Evolutionary conservation across 2,329 filamentous ascomycete species (phyloP).

Genomic region (Aureobasidium namibiae): DNA sequence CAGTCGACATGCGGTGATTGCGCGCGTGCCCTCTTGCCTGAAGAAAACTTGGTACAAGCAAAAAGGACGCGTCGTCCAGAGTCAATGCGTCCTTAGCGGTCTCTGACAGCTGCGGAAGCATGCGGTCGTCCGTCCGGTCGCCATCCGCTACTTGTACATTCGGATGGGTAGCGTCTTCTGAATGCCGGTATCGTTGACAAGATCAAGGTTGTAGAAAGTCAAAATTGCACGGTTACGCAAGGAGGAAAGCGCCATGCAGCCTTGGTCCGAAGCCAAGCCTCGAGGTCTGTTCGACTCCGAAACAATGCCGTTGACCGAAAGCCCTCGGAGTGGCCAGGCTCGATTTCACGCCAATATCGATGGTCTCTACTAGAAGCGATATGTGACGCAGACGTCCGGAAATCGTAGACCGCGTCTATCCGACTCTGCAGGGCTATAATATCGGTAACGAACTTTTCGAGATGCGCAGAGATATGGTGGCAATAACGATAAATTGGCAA

Average conservation of each 20-base stretch:
- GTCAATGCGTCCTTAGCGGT: slow-evolving; percentile 1
- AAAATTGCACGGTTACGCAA: not conserved
- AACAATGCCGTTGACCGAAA: not conserved
- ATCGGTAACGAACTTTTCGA: not conserved
- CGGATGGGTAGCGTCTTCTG: not conserved
- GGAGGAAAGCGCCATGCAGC: not conserved
- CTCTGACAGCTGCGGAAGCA: not conserved
- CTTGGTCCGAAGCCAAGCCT: not conserved
- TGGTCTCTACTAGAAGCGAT: not conserved
- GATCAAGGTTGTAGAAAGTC: not conserved
- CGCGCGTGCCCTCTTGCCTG: not conserved
- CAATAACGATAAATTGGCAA: not conserved
- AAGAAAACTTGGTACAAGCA: slow-evolving; percentile 1
- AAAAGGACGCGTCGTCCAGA: not conserved
- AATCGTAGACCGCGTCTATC: not conserved
- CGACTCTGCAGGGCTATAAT: too few species aligned
- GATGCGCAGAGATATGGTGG: not conserved
- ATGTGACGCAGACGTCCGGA: not conserved
- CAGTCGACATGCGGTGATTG: not conserved
- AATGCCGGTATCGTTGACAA: slow-evolving; percentile 2
- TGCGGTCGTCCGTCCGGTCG: not conserved
- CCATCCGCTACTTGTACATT: not conserved
- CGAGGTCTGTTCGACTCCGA: not conserved
- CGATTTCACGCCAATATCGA: not conserved
- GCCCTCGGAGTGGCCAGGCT: not conserved